phyloP scores from a whole-genome alignment of 2,329 filamentous ascomycete species.

The Coniochaeta prunicola region DNA sequence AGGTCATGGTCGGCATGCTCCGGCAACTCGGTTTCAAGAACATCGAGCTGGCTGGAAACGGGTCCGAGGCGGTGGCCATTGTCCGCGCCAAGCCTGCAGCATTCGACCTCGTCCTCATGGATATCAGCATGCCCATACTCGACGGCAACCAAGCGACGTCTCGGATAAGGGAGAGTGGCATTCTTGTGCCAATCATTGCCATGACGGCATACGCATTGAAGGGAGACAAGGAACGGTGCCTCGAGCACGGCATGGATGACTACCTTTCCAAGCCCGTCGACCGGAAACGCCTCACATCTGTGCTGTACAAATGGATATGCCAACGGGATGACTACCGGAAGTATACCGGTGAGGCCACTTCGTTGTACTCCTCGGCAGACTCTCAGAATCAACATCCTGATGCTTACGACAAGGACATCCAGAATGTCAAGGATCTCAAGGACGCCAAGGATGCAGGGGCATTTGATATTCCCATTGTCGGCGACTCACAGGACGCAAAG shows the following conservation, averaged over 20 bases:
- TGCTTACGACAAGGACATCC: not conserved
- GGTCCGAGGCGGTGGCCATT: slow-evolving; percentile 32
- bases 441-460: not conserved
- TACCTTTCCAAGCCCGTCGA: slow-evolving; percentile 35
- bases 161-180: slow-evolving; percentile 34
- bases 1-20: slow-evolving; percentile 28
- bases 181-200: slow-evolving; percentile 30
- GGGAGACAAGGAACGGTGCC: slow-evolving; percentile 44
- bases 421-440: not conserved
- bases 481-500: not conserved
- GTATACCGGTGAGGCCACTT: not conserved
- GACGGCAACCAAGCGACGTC: slow-evolving; percentile 44
- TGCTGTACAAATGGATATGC: slow-evolving; percentile 1
- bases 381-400: not conserved
- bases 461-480: not conserved
- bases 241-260: slow-evolving; percentile 48
- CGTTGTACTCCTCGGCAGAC: not conserved
- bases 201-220: slow-evolving; percentile 51
- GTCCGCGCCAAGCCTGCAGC: slow-evolving; percentile 30
- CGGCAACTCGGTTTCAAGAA: slow-evolving; percentile 30
- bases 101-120: slow-evolving; percentile 47
- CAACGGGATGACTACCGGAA: not conserved
- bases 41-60: slow-evolving; percentile 33
- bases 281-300: not conserved
- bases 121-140: slow-evolving; percentile 53